Evolutionary conservation across 225 moss, liverwort and hornwort species (phyloP).

Genomic region (Rhytidiadelphus loreus): DNA sequence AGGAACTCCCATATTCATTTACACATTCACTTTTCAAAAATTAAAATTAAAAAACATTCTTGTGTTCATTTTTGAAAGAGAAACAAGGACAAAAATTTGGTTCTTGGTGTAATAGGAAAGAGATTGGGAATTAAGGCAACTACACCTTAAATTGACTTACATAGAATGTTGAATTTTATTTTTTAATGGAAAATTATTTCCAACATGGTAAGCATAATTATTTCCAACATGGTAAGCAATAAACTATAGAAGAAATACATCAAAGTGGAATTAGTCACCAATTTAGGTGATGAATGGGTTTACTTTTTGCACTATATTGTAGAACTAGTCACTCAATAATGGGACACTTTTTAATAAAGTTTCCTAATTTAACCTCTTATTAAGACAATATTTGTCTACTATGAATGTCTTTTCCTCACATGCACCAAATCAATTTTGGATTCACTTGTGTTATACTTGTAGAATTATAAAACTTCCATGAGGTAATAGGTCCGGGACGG

Average conservation of each 20-base stretch:
- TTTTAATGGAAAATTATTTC: not conserved
- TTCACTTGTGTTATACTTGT: not conserved
- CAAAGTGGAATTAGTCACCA: not conserved
- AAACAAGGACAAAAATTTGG: not conserved
- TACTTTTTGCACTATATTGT: not conserved
- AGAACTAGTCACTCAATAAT: not conserved
- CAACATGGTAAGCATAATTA: not conserved
- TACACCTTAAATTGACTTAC: not conserved
- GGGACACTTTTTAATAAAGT: not conserved
- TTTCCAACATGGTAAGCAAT: not conserved
- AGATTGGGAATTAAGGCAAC: not conserved
- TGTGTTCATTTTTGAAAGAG: not conserved
- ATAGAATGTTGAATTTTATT: not conserved
- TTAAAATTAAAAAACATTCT: not conserved
- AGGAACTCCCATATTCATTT: not conserved
- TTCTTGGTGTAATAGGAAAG: rapidly evolving
- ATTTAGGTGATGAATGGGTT: not conserved
- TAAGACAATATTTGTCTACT: not conserved
- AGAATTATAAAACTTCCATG: too few relatives aligned
- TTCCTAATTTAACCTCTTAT: not conserved
- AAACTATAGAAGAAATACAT: not conserved
- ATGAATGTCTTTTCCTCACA: not conserved
- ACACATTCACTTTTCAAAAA: not conserved
- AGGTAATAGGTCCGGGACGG: too few relatives aligned
- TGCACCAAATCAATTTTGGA: not conserved